These are phyloP conservation scores for Aspergillus clavatus DNA, from an alignment of 2,329 filamentous ascomycete species.

Conservation along the genomic window DNA sequence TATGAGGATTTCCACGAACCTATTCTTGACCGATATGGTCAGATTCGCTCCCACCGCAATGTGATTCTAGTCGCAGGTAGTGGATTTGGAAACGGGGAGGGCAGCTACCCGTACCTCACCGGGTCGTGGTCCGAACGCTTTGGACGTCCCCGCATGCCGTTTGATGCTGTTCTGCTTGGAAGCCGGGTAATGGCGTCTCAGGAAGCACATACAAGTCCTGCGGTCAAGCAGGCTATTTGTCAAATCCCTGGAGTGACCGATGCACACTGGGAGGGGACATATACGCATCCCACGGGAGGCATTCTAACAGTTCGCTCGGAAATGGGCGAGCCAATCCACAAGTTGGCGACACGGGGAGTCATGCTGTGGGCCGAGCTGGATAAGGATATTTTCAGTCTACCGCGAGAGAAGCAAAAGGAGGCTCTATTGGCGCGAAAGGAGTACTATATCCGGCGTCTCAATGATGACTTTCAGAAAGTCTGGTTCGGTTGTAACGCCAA, in stretches of 20 bases:
- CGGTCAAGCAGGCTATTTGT: conserved; percentile 78
- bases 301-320: conserved; percentile 76
- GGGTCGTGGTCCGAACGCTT: conserved; percentile 83
- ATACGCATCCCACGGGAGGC: conserved; percentile 80
- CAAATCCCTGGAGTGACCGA: conserved; percentile 75
- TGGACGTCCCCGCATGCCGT: conserved; percentile 88
- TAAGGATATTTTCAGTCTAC: conserved; percentile 15
- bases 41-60: conserved; percentile 67
- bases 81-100: conserved; percentile 84
- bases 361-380: conserved; percentile 38
- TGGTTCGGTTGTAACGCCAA: conserved; percentile 83
- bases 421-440: conserved; percentile 78
- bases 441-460: conserved; percentile 86
- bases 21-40: conserved; percentile 79
- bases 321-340: conserved; percentile 40
- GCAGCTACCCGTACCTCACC: conserved; percentile 88
- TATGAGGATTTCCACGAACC: conserved; percentile 94
- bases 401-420: conserved; percentile 49
- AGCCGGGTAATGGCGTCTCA: conserved; percentile 94
- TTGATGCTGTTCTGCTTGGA: conserved; percentile 85
- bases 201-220: conserved; percentile 80
- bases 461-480: conserved; percentile 89
- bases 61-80: conserved; percentile 85
- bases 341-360: conserved; percentile 36
- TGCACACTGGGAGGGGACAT: conserved; percentile 78